Base-by-base conservation (phyloP, 805 yeast genomes). In the Kodamaea sagamina region DNA sequence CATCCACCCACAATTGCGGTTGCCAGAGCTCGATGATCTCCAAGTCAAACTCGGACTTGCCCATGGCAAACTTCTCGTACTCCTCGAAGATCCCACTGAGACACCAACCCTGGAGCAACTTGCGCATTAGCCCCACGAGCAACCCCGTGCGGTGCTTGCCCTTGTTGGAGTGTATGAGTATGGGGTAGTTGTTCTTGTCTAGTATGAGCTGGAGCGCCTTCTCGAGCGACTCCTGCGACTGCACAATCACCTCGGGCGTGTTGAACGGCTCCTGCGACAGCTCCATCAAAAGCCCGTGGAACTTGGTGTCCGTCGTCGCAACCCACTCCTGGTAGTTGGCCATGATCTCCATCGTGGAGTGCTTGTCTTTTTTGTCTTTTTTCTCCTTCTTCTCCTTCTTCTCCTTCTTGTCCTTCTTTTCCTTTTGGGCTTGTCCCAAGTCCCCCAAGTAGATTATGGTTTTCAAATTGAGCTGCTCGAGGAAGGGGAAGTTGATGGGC, bases 61-160 rank as follows among this genome's bases (percentile, higher is more conserved):
- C 97, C 54, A 87, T 83, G 4, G 98, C 95, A 63, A 89, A 92
- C 60, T 87, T 82, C 43, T 86, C 87, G 62, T 92, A 92, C 62
- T 92, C 99, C 60, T 89, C 97, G 62, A 89, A 93, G 4, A 89
- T 84, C 1, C 97, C 95, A 41, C 96, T 83, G 54, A 88, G 73
- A 46, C 93, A 81, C 99, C 99, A 92, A 1, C 95, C 95, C 63
- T 89, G 97, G 36, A 89, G 67, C 41, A 85, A 61, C 58, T 88
- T 89, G 38, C 99, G 68, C 75, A 92, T 82, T 22, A 89, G 74
- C 0, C 97, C 99, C n/a, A 90, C 95, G 32, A 90, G 71, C 1
- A 93, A 90, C 0, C 98, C 98, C 2, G 89, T 90, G 32, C 99
- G 67, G 61, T 92, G 99, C 62, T 93, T 93, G n/a, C 99, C 99